Conservation (phyloP, 2,329 filamentous ascomycete genomes). For the Cryphonectria nitschkei region DNA sequence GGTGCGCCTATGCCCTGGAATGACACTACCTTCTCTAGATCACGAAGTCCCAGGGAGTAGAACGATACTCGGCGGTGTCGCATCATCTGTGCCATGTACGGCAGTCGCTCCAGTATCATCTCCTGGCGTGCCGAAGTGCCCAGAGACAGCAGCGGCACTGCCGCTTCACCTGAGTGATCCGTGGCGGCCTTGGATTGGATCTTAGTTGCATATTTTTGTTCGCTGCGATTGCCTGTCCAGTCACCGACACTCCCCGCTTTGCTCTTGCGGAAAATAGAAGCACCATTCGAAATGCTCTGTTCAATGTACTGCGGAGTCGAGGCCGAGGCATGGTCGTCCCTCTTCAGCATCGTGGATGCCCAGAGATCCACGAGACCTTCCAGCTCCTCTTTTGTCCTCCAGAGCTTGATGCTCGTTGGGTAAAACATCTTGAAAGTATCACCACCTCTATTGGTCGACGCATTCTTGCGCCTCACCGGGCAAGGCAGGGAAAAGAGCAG, state of each 20-base stretch:
- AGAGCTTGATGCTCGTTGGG: slow-evolving; percentile 80
- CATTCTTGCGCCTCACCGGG: slow-evolving; percentile 75
- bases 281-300: slow-evolving; percentile 43
- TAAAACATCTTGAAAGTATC: slow-evolving; percentile 92
- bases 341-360: slow-evolving; percentile 63
- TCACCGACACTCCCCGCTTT: slow-evolving; percentile 36
- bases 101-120: slow-evolving; percentile 82
- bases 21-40: slow-evolving; percentile 70
- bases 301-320: slow-evolving; percentile 34
- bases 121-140: slow-evolving; percentile 71
- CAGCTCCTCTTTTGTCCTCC: slow-evolving; percentile 82
- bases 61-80: slow-evolving; percentile 45
- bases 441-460: slow-evolving; percentile 44
- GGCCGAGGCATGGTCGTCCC: slow-evolving; percentile 43
- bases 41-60: slow-evolving; percentile 48
- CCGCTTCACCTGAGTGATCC: slow-evolving; percentile 31
- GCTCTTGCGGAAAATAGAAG: slow-evolving; percentile 53
- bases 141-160: slow-evolving; percentile 56
- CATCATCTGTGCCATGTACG: slow-evolving; percentile 76
- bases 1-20: slow-evolving; percentile 62
- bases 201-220: slow-evolving; percentile 33
- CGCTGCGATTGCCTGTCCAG: slow-evolving; percentile 27
- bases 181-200: slow-evolving; percentile 26
- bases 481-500: slow-evolving; percentile 82
- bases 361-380: slow-evolving; percentile 73